Evolutionary conservation across 768 basidiomycete genomes (phyloP), one percentile per base, ranked within the genome.

Genomic region (Russula vinacea): DNA sequence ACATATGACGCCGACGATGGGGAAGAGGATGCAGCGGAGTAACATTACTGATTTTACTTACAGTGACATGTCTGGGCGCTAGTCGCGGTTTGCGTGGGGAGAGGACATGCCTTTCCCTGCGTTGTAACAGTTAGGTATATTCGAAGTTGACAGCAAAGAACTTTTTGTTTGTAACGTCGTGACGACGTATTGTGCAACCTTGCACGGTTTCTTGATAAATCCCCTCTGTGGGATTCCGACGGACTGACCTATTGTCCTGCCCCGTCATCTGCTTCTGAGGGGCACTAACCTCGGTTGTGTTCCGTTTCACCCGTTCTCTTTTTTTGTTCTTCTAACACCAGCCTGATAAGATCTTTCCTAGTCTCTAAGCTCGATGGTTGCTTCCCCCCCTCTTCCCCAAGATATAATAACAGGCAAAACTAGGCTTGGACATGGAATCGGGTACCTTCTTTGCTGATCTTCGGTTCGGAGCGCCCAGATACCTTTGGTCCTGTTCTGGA

Each of bases 1-100:
- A 1, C 64, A 5, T 64, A 68, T 53, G 65, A 61, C 26, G 66
- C 62, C 16, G 65, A 70, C 40, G 65, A 69, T 8, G 63, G 52
- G 33, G 64, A 67, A 8, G 62, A 66, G 26, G 68, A 64, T 29
- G 40, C 32, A n/a, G 62, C 56, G 26, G 66, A 69, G 39, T 69
- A 56, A 24, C 13, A 17, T 16, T 50, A 33, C 56, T 60, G 54
- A 65, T 42, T 6, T 29, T 57, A 56, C 26, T 32, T 58, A 26
- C 54, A 61, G 59, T 22, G 59, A 29, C 47, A 33, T 26, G 37
- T 61, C 50, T 32, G 47, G 39, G 32, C 22, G 40, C 22, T 22
- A 37, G 40, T 50, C 10, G 19, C 37, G 32, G 33, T 51, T 51
- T 19, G 26, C 33, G 22, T 29, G 29, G 33, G 22, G 45, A 2